Conservation (phyloP, 2,329 filamentous ascomycete species). For the Remersonia thermophila region DNA sequence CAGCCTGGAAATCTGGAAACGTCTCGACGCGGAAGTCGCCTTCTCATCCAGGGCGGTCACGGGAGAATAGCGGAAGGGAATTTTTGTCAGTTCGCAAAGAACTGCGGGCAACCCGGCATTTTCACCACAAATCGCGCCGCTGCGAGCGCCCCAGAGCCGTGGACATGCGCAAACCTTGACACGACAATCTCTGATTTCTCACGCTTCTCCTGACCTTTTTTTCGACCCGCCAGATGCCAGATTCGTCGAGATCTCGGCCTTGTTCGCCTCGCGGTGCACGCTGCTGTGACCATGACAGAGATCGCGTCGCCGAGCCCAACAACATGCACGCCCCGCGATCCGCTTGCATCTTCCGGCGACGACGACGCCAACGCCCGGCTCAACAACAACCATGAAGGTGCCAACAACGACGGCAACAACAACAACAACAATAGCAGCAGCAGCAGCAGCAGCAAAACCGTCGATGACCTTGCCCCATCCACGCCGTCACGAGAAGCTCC, state of each 20-base stretch:
- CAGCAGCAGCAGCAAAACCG: no score
- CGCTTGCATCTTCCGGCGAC: not conserved
- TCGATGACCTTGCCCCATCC: not conserved
- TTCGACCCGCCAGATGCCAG: conserved; percentile 45
- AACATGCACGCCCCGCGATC: conserved; percentile 4
- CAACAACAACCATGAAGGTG: conserved; percentile 2
- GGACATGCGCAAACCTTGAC: conserved; percentile 43
- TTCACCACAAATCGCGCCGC: conserved; percentile 31
- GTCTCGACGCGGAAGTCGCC: conserved; percentile 12
- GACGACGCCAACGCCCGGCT: not conserved
- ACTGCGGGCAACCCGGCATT: conserved; percentile 39
- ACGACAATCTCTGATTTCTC: conserved; percentile 31
- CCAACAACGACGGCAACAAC: conserved; percentile 7
- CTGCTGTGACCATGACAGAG: conserved; percentile 43
- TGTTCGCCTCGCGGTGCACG: conserved; percentile 27
- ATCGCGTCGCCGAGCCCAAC: conserved; percentile 43
- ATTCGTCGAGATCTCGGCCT: conserved; percentile 43
- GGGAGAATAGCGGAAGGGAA: conserved; percentile 12
- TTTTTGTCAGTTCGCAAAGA: conserved; percentile 29
- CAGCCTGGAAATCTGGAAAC: no score
- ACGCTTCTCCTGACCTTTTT: conserved; percentile 42
- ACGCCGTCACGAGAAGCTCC: not conserved
- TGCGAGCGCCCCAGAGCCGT: conserved; percentile 35
- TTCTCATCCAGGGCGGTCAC: conserved; percentile 2
- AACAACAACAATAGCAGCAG: not conserved